Evolutionary conservation across 805 yeast species (phyloP).

Genomic region (Metschnikowia sp.): DNA sequence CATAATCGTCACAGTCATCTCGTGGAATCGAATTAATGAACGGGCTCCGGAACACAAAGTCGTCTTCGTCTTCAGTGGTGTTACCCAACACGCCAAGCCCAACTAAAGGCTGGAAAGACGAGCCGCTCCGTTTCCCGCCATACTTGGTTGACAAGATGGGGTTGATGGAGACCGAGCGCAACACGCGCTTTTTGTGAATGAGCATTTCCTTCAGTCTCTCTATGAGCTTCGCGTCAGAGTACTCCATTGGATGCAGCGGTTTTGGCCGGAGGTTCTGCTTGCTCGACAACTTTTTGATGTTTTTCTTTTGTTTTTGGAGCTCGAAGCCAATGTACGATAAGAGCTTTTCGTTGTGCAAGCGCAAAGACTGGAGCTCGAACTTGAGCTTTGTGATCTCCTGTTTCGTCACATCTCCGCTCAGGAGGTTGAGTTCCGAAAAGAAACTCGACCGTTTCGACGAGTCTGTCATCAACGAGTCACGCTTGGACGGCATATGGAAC

Average conservation of each 20-base stretch:
- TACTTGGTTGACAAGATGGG: conserved; percentile 18
- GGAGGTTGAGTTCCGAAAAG: conserved; percentile 21
- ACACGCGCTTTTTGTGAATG: conserved; percentile 40
- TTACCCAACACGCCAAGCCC: conserved; percentile 10
- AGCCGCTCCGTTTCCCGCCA: conserved; percentile 2
- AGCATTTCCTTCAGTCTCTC: conserved; percentile 45
- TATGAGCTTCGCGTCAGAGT: conserved; percentile 53
- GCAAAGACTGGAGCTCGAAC: conserved; percentile 52
- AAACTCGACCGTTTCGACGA: conserved; percentile 34
- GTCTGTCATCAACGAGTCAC: conserved; percentile 20
- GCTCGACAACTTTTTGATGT: conserved; percentile 37
- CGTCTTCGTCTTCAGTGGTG: conserved; percentile 14
- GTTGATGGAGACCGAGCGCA: conserved; percentile 36
- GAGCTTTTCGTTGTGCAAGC: conserved; percentile 53
- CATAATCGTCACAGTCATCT: conserved; percentile 7
- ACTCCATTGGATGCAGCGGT: conserved; percentile 29
- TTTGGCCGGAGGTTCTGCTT: conserved; percentile 30
- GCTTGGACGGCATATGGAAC: conserved; percentile 9
- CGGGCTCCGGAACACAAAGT: conserved; percentile 17
- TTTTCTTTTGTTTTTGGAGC: conserved; percentile 46
- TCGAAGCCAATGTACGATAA: conserved; percentile 57
- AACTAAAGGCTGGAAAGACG: conserved; percentile 7
- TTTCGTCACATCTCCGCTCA: conserved; percentile 28
- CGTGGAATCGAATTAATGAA: conserved; percentile 13
- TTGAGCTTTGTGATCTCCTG: conserved; percentile 50